phyloP scores from a whole-genome alignment of 148 eudicot genomes.

The Cornus suecica region DNA sequence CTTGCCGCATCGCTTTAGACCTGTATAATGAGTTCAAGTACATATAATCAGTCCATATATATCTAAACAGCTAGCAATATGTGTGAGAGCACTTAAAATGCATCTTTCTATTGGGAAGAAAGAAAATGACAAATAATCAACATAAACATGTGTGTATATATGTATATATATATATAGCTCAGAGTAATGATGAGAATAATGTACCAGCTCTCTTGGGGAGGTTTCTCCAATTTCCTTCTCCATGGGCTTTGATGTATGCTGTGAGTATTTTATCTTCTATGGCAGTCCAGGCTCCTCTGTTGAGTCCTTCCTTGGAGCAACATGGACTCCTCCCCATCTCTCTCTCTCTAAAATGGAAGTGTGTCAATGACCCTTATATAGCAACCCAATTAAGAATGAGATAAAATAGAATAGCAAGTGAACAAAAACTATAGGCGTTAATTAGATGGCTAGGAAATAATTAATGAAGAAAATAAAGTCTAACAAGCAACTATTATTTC shows the following conservation, averaged over 20 bases:
- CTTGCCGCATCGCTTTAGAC: constrained; percentile 8
- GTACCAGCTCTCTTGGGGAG: constrained; percentile 22
- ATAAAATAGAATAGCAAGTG: not conserved
- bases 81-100: too few species aligned
- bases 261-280: constrained; percentile 16
- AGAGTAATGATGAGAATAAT: not conserved
- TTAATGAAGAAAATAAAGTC: not conserved
- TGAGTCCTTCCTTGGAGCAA: constrained; percentile 22
- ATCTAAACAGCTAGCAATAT: too few species aligned
- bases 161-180: too few species aligned
- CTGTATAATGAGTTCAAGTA: not conserved
- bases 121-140: not conserved
- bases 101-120: too few species aligned
- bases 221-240: constrained; percentile 22
- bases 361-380: not conserved
- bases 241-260: constrained; percentile 17
- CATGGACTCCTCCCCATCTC: constrained; percentile 24
- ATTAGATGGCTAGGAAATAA: too few species aligned
- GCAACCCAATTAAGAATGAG: not conserved
- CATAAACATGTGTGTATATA: too few species aligned
- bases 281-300: constrained; percentile 24
- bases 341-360: not conserved
- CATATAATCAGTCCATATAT: too few species aligned
- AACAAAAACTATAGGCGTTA: too few species aligned
- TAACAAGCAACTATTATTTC: not conserved